These are phyloP conservation scores for Aspergillus sclerotioniger DNA, from an alignment of 495 filamentous ascomycete genomes.

Conservation along the genomic window DNA sequence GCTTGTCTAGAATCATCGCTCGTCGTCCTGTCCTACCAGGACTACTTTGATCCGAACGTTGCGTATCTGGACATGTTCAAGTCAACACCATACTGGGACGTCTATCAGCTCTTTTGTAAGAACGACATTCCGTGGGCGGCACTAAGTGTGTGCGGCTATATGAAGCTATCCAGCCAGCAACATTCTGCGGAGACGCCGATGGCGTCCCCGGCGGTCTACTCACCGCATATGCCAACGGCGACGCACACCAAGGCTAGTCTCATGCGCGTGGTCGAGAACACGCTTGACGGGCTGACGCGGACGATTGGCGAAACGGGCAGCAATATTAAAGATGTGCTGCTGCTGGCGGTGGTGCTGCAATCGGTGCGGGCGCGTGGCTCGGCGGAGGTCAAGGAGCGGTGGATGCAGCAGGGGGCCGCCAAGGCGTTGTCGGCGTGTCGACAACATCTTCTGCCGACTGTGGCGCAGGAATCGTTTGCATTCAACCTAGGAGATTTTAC, in stretches of 20 bases:
- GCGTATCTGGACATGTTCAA: conserved; percentile 17
- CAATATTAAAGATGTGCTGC: conserved; percentile 30
- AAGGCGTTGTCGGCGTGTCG: conserved; percentile 23
- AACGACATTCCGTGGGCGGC: conserved; percentile 27
- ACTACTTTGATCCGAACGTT: conserved; percentile 26
- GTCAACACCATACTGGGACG: conserved; percentile 22
- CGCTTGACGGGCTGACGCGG: conserved; percentile 24
- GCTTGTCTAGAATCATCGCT: conserved; percentile 23
- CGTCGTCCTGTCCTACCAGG: conserved; percentile 25
- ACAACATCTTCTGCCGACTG: conserved; percentile 18
- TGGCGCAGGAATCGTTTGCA: conserved; percentile 1
- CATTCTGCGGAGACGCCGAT: background rate
- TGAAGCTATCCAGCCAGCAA: conserved; percentile 12
- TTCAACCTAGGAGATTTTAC: conserved; percentile 5
- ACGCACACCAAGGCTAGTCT: conserved; percentile 22
- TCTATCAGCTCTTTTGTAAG: conserved; percentile 25
- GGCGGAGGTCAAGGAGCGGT: conserved; percentile 13
- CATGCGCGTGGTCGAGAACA: conserved; percentile 20
- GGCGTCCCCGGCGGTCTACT: background rate
- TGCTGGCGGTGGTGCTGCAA: conserved; percentile 26
- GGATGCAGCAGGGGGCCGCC: conserved; percentile 18
- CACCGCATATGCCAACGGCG: background rate
- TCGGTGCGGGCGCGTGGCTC: conserved; percentile 22
- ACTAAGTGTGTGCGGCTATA: conserved; percentile 25
- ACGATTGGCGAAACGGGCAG: conserved; percentile 20